phyloP scores from a whole-genome alignment of 1,284 basidiomycete genomes.

The Ganoderma meredithae region DNA sequence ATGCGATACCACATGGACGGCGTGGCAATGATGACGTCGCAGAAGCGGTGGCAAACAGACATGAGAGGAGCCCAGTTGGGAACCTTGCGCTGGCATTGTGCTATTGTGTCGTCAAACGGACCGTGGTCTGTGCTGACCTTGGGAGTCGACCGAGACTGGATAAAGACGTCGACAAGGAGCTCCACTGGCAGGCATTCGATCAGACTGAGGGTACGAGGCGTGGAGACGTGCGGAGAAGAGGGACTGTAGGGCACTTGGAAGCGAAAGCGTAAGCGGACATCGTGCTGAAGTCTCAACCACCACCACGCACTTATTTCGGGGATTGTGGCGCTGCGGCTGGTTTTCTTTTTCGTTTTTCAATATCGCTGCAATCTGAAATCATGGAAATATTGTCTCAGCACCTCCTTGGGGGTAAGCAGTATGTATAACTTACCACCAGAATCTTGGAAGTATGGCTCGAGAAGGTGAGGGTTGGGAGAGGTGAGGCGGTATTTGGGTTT shows the following conservation, averaged over 20 bases:
- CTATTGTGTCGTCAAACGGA: not conserved
- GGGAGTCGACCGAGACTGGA: not conserved
- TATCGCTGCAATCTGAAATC: not conserved
- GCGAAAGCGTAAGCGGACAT: not conserved
- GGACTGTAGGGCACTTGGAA: not conserved
- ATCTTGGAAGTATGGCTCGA: not conserved
- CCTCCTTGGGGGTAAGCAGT: not conserved
- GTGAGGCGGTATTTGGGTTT: not conserved
- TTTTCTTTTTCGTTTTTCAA: not conserved
- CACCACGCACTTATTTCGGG: not conserved
- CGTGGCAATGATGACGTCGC: not conserved
- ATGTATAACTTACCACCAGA: not conserved
- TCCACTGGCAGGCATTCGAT: constrained; percentile 1
- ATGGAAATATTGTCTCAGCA: not conserved
- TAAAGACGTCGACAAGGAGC: not conserved
- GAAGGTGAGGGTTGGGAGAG: not conserved
- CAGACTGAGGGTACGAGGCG: not conserved
- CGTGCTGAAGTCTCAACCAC: not conserved
- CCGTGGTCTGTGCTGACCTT: not conserved
- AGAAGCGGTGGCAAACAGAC: not conserved
- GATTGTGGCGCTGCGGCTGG: not conserved
- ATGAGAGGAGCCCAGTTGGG: not conserved
- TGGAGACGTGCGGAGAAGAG: not conserved
- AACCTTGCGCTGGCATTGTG: not conserved
- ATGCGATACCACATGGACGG: not conserved